phyloP scores from a whole-genome alignment of 345 rosid genomes.

The Iberis pinnata region DNA sequence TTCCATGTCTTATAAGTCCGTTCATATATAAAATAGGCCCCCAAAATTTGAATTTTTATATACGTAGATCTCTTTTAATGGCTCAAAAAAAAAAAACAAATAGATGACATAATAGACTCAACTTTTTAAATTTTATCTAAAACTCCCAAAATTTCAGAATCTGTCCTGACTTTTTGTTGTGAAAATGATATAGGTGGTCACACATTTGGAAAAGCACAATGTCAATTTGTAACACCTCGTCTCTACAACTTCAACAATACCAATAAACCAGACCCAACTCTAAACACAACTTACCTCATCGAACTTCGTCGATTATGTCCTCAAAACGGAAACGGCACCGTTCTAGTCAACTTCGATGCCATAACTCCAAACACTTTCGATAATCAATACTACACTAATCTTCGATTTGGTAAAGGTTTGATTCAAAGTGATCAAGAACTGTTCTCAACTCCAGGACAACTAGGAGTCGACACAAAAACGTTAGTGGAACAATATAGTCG shows the following conservation, averaged over 20 bases:
- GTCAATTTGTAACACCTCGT: conserved; percentile 32
- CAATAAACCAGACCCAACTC: conserved; percentile 41
- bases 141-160: too few species aligned
- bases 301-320: conserved; percentile 41
- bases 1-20: too few species aligned
- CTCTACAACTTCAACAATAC: conserved; percentile 43
- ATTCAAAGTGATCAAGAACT: conserved; percentile 33
- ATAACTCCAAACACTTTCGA: conserved; percentile 46
- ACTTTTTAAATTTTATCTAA: too few species aligned
- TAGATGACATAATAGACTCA: too few species aligned
- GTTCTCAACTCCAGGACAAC: conserved; percentile 31
- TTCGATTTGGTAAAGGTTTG: conserved; percentile 23
- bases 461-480: conserved; percentile 22
- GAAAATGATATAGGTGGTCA: conserved; percentile 46
- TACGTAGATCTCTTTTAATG: too few species aligned
- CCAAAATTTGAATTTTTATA: too few species aligned
- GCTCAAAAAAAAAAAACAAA: too few species aligned
- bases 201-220: conserved; percentile 59
- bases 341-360: conserved; percentile 38
- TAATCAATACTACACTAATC: conserved; percentile 43
- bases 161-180: too few species aligned
- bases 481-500: conserved; percentile 24
- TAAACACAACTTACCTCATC: conserved; percentile 34
- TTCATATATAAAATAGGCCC: too few species aligned
- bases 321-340: conserved; percentile 40